Conservation (phyloP, 2,329 filamentous ascomycete species). For the Alternaria burnsii region DNA sequence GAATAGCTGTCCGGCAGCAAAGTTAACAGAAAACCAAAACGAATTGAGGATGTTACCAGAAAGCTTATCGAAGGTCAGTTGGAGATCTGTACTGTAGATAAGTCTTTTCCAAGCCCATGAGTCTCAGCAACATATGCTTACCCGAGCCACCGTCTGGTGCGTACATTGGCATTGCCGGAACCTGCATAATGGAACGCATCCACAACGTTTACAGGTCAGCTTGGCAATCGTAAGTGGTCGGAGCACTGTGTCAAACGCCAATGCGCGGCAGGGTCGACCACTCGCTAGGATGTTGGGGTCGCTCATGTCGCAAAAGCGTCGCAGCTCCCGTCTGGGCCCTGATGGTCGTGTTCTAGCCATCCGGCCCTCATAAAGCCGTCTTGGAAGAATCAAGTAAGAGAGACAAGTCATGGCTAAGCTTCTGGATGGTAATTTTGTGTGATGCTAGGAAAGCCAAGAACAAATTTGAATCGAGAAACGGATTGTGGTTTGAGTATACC, state of each 20-base stretch:
- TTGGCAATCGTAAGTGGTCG: conserved; percentile 4
- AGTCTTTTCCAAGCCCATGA: not conserved
- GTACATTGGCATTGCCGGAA: conserved; percentile 8
- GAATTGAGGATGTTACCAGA: not conserved
- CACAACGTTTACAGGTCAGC: conserved; percentile 19
- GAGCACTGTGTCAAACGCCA: conserved; percentile 19
- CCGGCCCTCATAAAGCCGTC: not conserved
- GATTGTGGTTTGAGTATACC: not conserved
- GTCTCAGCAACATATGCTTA: conserved; percentile 16
- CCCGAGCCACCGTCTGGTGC: conserved; percentile 4
- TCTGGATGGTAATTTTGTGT: not conserved
- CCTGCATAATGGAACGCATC: conserved; percentile 30
- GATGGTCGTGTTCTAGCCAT: conserved; percentile 2
- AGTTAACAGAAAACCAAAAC: conserved; percentile 4
- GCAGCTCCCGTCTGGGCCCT: conserved; percentile 15
- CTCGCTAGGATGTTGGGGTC: conserved; percentile 19
- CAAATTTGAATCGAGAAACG: not conserved
- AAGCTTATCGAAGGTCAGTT: not conserved
- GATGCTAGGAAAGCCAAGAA: conserved; percentile 3
- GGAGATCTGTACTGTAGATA: conserved; percentile 2
- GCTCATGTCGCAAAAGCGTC: conserved; percentile 22
- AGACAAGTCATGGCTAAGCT: conserved; percentile 2
- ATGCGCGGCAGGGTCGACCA: conserved; percentile 14
- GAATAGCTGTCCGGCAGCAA: conserved; percentile 28
- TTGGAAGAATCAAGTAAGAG: not conserved